phyloP scores from a whole-genome alignment of 495 filamentous ascomycete genomes.

The Filosporella fistucella region DNA sequence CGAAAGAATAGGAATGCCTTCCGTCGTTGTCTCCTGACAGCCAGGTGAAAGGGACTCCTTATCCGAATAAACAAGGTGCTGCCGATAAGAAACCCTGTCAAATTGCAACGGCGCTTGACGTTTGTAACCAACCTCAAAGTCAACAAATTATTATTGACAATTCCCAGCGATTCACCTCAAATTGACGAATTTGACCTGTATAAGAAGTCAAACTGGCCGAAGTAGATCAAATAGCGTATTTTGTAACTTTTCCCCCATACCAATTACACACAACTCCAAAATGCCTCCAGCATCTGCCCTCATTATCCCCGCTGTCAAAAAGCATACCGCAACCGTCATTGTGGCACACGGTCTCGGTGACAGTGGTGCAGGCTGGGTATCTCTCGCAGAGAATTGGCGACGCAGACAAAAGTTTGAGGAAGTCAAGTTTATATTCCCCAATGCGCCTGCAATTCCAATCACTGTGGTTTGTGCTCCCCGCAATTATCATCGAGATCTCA shows the following conservation, averaged over 20 bases:
- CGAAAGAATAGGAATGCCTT: too few species aligned
- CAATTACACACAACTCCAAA: too few species aligned
- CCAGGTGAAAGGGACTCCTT: background rate
- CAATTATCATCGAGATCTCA: constrained; percentile 3
- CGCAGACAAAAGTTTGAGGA: constrained; percentile 78
- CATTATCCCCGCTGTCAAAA: constrained; percentile 80
- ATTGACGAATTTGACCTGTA: too few species aligned
- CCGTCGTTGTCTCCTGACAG: background rate
- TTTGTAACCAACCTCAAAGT: too few species aligned
- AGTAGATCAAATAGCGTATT: too few species aligned
- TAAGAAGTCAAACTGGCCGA: too few species aligned
- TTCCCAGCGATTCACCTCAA: too few species aligned
- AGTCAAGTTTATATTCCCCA: constrained; percentile 88
- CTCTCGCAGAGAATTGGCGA: constrained; percentile 85
- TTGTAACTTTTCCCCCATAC: too few species aligned
- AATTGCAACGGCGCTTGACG: background rate
- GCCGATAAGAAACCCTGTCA: background rate
- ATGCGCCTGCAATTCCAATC: constrained; percentile 87
- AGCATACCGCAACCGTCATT: constrained; percentile 92
- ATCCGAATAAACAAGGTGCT: background rate
- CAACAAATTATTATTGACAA: too few species aligned
- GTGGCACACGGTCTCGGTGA: constrained; percentile 90
- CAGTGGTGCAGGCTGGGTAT: constrained; percentile 71
- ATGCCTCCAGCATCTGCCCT: constrained; percentile 41
- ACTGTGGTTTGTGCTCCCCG: constrained; percentile 58